phyloP scores from a whole-genome alignment of 768 basidiomycete species.

The Auriculariales sp. region DNA sequence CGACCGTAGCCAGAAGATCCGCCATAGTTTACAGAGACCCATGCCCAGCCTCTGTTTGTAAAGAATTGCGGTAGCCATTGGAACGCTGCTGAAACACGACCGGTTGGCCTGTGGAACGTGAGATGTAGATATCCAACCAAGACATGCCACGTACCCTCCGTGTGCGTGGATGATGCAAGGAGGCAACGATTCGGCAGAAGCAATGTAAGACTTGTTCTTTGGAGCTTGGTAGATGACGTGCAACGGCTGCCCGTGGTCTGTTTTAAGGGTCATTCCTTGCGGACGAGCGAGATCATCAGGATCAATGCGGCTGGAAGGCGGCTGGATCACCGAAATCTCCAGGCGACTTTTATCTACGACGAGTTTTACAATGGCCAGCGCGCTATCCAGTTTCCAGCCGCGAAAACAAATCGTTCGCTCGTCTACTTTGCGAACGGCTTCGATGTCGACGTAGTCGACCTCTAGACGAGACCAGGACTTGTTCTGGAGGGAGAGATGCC shows the following conservation, averaged over 20 bases:
- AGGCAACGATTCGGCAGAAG: slow-evolving; percentile 39
- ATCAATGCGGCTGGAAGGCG: slow-evolving; percentile 12
- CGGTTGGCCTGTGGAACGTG: no score
- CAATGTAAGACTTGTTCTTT: slow-evolving; percentile 43
- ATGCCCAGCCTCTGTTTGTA: slow-evolving; percentile 60
- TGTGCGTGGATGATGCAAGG: slow-evolving; percentile 54
- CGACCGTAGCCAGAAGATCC: slow-evolving; percentile 66
- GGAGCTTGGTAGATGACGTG: slow-evolving; percentile 58
- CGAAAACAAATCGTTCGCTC: slow-evolving; percentile 25
- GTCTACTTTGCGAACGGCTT: slow-evolving; percentile 21
- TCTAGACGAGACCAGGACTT: slow-evolving; percentile 14
- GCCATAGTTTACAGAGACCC: slow-evolving; percentile 67
- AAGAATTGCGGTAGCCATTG: slow-evolving; percentile 46
- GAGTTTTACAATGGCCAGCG: slow-evolving; percentile 20
- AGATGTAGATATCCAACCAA: no score
- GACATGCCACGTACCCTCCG: no score
- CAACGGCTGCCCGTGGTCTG: slow-evolving; percentile 24
- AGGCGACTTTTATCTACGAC: slow-evolving; percentile 10
- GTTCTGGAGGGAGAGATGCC: slow-evolving; percentile 19
- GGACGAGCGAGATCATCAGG: slow-evolving; percentile 31
- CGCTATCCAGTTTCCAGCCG: slow-evolving; percentile 26
- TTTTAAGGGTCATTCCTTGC: slow-evolving; percentile 28
- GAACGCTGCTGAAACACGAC: slow-evolving; percentile 27
- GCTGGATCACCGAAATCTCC: slow-evolving; percentile 12
- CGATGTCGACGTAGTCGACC: slow-evolving; percentile 30